These are phyloP conservation scores for Pseudozyma sp. DNA, from an alignment of 1,284 basidiomycete genomes.

Conservation along the genomic window DNA sequence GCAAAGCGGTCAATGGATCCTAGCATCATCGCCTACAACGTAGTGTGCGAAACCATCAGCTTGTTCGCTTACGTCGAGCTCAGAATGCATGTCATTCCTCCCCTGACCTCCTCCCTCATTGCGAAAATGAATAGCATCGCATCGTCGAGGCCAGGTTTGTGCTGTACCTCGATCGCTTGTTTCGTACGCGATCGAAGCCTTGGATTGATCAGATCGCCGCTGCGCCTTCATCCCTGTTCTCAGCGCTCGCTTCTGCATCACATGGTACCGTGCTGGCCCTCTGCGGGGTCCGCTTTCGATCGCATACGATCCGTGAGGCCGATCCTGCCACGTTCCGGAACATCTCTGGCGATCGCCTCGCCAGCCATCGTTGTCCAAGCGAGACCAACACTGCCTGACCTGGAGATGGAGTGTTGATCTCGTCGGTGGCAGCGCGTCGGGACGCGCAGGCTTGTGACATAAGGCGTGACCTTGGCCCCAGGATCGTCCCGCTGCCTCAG, in stretches of 20 bases:
- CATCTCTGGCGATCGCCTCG: constrained; percentile 3
- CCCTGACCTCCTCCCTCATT: constrained; percentile 2
- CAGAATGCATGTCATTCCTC: constrained; percentile 10
- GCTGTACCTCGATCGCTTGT: too few species aligned
- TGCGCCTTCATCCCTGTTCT: neutral
- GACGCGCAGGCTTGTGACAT: too few species aligned
- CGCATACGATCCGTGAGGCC: constrained; percentile 1
- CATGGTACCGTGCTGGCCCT: too few species aligned
- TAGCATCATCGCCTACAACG: neutral
- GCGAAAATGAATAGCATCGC: neutral
- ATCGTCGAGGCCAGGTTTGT: too few species aligned
- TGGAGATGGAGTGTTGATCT: constrained; percentile 11
- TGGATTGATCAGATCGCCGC: neutral
- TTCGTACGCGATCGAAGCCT: too few species aligned
- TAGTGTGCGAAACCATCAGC: neutral
- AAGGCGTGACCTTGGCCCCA: too few species aligned
- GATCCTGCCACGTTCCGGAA: constrained; percentile 8
- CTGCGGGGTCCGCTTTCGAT: neutral
- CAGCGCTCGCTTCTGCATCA: neutral
- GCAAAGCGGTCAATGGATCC: neutral
- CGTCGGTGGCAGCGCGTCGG: too few species aligned
- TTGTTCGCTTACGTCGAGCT: constrained; percentile 7
- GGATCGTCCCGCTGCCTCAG: neutral
- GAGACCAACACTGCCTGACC: constrained; percentile 15
- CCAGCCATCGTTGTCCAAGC: constrained; percentile 7